phyloP scores from a whole-genome alignment of 2,329 filamentous ascomycete genomes.

The Ambrosiella xylebori region DNA sequence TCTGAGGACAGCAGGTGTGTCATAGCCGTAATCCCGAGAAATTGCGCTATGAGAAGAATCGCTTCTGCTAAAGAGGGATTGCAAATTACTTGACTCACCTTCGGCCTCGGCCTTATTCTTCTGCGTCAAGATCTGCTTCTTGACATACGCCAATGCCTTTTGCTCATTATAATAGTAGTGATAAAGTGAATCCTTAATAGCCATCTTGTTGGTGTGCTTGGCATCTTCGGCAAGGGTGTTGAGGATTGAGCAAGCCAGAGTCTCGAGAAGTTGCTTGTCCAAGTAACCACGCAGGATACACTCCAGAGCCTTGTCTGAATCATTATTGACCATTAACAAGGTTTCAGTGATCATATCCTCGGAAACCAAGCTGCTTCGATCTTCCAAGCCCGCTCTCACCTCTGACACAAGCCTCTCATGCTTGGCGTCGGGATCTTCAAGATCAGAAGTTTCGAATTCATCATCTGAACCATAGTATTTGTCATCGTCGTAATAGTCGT shows the following conservation, averaged over 20 bases:
- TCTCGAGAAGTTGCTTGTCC: slow-evolving; percentile 6
- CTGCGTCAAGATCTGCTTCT: slow-evolving; percentile 28
- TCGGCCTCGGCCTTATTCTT: slow-evolving; percentile 28
- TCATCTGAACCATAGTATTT: slow-evolving; percentile 28
- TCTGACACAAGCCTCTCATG: background rate
- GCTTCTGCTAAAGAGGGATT: slow-evolving; percentile 10
- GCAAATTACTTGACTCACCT: slow-evolving; percentile 20
- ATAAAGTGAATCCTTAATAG: slow-evolving; percentile 73
- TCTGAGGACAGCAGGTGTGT: background rate
- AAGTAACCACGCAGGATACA: slow-evolving; percentile 7
- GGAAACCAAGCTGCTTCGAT: slow-evolving; percentile 8
- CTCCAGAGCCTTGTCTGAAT: slow-evolving; percentile 1
- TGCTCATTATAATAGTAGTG: slow-evolving; percentile 78
- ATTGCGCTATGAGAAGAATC: background rate
- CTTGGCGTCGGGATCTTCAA: slow-evolving; percentile 2
- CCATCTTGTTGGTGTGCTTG: slow-evolving; percentile 31
- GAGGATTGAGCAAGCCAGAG: slow-evolving; percentile 1
- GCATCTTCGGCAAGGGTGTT: slow-evolving; percentile 30
- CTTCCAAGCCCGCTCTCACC: slow-evolving; percentile 2
- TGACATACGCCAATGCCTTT: slow-evolving; percentile 59
- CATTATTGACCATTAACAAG: background rate
- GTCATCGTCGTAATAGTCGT: slow-evolving; percentile 22
- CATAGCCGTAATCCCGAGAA: background rate
- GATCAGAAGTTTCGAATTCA: slow-evolving; percentile 18
- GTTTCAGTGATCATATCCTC: slow-evolving; percentile 6